These are phyloP conservation scores for Aspergillus leporis DNA, from an alignment of 495 filamentous ascomycete genomes.

Conservation along the genomic window DNA sequence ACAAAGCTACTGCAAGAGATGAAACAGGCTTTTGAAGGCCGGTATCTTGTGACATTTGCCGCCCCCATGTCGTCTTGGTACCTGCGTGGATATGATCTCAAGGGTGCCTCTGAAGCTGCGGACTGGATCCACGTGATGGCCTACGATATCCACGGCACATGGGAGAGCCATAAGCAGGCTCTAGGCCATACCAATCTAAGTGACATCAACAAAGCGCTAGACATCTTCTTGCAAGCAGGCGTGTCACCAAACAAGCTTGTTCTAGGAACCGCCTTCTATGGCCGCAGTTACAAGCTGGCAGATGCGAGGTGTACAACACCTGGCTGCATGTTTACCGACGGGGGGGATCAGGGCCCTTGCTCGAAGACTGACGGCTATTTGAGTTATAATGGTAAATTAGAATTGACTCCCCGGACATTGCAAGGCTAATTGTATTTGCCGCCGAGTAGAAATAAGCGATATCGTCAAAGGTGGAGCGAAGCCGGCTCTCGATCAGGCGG, in stretches of 20 bases:
- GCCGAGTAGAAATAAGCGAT: background rate
- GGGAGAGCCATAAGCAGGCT: background rate
- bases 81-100: background rate
- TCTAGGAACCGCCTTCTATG: background rate
- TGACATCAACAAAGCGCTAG: background rate
- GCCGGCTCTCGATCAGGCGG: background rate
- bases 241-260: background rate
- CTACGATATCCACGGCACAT: background rate
- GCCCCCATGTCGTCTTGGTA: background rate
- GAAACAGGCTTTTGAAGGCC: background rate
- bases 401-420: background rate
- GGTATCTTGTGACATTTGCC: background rate
- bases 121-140: background rate
- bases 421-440: background rate
- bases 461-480: background rate
- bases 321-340: background rate
- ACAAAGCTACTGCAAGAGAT: constrained; percentile 28
- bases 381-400: background rate
- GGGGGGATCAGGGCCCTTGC: background rate
- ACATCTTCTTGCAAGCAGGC: background rate
- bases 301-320: background rate
- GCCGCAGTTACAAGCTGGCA: background rate
- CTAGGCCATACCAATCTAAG: background rate
- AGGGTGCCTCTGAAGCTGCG: background rate
- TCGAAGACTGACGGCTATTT: background rate